Percentiles rank a stretch among this genome's conserved stretches.
phyloP scores from a whole-genome alignment of 805 yeast genomes.

The Wickerhamia fluorescens region DNA sequence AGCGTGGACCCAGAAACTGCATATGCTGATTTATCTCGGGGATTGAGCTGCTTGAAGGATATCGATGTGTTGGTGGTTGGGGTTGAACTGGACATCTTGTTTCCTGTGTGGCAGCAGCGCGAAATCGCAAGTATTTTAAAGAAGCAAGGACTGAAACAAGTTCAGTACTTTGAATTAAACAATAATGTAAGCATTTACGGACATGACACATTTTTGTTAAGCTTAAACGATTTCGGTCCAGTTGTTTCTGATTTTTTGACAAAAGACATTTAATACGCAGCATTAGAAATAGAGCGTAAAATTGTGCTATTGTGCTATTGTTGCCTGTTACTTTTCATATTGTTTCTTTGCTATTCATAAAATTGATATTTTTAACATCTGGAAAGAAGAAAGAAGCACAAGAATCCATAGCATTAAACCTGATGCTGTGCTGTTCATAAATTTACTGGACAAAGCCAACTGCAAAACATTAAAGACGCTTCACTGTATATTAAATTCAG shows the following conservation, averaged over 20 bases:
- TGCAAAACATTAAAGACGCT: too few relatives aligned
- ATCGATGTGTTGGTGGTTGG: conserved; percentile 75
- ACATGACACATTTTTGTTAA: conserved; percentile 84
- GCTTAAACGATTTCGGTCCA: conserved; percentile 70
- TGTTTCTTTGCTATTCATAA: too few relatives aligned
- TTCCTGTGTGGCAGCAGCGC: conserved; percentile 92
- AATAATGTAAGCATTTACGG: conserved; percentile 77
- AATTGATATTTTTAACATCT: too few relatives aligned
- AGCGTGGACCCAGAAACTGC: conserved; percentile 50
- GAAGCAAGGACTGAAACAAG: conserved; percentile 20
- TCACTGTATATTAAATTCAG: too few relatives aligned
- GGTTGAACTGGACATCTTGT: conserved; percentile 85
- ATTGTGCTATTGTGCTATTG: too few relatives aligned
- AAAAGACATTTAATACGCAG: too few relatives aligned
- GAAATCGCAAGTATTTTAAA: conserved; percentile 63
- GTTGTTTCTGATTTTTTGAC: conserved; percentile 67
- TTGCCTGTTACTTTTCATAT: too few relatives aligned
- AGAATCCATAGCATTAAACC: too few relatives aligned
- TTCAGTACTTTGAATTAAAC: conserved; percentile 67
- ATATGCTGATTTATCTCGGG: conserved; percentile 53
- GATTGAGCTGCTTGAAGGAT: conserved; percentile 55
- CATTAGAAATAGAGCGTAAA: too few relatives aligned
- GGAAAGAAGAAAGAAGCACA: too few relatives aligned
- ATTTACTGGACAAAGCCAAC: too few relatives aligned
- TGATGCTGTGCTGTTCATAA: too few relatives aligned